Conservation (phyloP, 257 asterid species). For the Linaria vulgaris region DNA sequence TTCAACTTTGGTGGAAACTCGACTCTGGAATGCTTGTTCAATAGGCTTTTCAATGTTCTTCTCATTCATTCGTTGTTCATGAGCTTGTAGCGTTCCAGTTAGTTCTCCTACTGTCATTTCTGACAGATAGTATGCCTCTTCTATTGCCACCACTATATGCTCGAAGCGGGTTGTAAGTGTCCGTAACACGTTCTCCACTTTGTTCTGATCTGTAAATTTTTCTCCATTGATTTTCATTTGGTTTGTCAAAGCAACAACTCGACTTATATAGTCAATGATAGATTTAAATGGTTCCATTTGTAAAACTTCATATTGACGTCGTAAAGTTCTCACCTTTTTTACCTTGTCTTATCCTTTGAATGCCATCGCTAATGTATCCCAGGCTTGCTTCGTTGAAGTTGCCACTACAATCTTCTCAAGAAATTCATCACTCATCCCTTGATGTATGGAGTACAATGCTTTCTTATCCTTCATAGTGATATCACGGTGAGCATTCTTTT, state of each 20-base stretch:
- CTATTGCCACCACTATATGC: slow-evolving; percentile 18
- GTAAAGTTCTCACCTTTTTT: slow-evolving; percentile 5
- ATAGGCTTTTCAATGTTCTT: neutral
- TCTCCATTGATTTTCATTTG: slow-evolving; percentile 10
- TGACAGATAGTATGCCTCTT: slow-evolving; percentile 12
- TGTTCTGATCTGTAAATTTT: neutral
- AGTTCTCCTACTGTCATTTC: slow-evolving; percentile 4
- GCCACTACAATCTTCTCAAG: slow-evolving; percentile 25
- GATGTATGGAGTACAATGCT: slow-evolving; percentile 26
- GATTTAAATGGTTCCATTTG: slow-evolving; percentile 23
- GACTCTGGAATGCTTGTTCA: slow-evolving; percentile 13
- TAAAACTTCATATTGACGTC: slow-evolving; percentile 17
- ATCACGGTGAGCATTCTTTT: slow-evolving; percentile 9
- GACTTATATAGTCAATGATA: slow-evolving; percentile 1
- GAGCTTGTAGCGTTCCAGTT: slow-evolving; percentile 12
- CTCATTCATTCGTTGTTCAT: slow-evolving; percentile 4
- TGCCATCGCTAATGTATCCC: neutral
- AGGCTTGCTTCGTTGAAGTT: slow-evolving; percentile 14
- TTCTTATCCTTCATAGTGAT: slow-evolving; percentile 22
- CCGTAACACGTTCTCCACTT: slow-evolving; percentile 14
- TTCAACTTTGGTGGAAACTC: neutral
- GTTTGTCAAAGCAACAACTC: slow-evolving; percentile 6
- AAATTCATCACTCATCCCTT: slow-evolving; percentile 25
- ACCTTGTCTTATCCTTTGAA: slow-evolving; percentile 14
- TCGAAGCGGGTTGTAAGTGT: slow-evolving; percentile 7